Conservation (phyloP, 2,329 filamentous ascomycete species). For the Xylaria sp. region DNA sequence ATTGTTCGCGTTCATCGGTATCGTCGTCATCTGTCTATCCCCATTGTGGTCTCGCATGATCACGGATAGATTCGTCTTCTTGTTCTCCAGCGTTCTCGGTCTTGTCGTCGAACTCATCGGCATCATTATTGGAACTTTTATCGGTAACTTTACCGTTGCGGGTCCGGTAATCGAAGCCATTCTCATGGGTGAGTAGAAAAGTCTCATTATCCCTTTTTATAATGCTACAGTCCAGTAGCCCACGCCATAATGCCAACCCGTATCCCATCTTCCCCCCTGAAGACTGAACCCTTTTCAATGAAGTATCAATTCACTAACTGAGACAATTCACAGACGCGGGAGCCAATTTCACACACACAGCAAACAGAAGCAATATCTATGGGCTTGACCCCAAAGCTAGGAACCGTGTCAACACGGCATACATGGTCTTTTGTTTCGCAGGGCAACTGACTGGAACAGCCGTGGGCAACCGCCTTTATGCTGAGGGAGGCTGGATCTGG, state of each 20-base stretch:
- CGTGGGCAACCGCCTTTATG: slow-evolving; percentile 50
- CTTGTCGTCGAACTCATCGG: slow-evolving; percentile 54
- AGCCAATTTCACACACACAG: slow-evolving; percentile 67
- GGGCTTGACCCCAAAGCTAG: slow-evolving; percentile 63
- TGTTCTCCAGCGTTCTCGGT: slow-evolving; percentile 62
- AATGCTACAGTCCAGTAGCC: neutral
- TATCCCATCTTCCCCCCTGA: too few relatives aligned
- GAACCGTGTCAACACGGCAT: slow-evolving; percentile 75
- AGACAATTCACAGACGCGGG: slow-evolving; percentile 61
- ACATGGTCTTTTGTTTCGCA: slow-evolving; percentile 71
- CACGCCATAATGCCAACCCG: neutral
- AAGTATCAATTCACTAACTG: neutral
- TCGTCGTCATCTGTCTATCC: slow-evolving; percentile 60
- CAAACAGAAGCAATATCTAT: slow-evolving; percentile 67
- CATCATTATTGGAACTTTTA: slow-evolving; percentile 62
- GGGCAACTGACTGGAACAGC: slow-evolving; percentile 68
- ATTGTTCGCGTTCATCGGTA: slow-evolving; percentile 72
- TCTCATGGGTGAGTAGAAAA: slow-evolving; percentile 13
- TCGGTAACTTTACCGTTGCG: slow-evolving; percentile 59
- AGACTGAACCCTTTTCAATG: slow-evolving; percentile 30
- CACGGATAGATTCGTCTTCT: slow-evolving; percentile 64
- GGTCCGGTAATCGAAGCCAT: slow-evolving; percentile 64
- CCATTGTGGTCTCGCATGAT: slow-evolving; percentile 66
- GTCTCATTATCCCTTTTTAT: neutral
- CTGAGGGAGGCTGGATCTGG: slow-evolving; percentile 46